Base-by-base conservation (phyloP, 2,329 filamentous ascomycete genomes). In the Chalara sp. region DNA sequence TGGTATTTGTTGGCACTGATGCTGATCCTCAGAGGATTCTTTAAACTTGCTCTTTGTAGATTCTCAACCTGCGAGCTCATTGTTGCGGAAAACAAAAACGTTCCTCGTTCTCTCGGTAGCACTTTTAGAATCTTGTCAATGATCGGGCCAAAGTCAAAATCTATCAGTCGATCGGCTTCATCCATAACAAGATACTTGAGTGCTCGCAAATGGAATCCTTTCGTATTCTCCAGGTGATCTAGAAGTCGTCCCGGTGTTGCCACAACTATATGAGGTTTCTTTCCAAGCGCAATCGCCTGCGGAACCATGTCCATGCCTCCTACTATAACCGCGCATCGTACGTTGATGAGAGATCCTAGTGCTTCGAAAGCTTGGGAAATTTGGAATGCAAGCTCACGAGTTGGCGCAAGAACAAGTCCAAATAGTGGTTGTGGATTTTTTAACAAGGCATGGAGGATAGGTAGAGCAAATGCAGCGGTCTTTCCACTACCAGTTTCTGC, bases 401-500 rank as follows among this genome's bases (percentile, higher is more conserved):
- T 99, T 0, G 93, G 93, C 0, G 93, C 91, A 21, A 99, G 77
- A 28, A 97, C 82, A 45, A 97, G 82, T n/a, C 86, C 87, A 63
- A 93, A 96, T 44, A 95, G 74, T 2, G 89, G 76, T 60, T 90
- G 87, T 0, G 91, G 91, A 61, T 90, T 89, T 50, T 93, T 87
- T 71, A 97, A 86, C 1, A 99, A 80, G 3, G 87, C 83, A 70
- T 96, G 91, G 2, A 99, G 78, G 39, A 99, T 95, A 1, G 93
- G 93, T 3, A 99, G 75, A 0, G 89, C 90, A 67, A 97, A 99
- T 0, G 93, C 91, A 6, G 90, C 92, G 0, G 93, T 97, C 74
- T 97, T 99, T 70, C 93, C 93, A 64, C 84, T 90, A 60, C 93
- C 93, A 0, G 93, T 99, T 70, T 99, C 92, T 32, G 93, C 93